Base-by-base conservation (phyloP, 2,329 filamentous ascomycete species). In the Xylariaceae sp. region DNA sequence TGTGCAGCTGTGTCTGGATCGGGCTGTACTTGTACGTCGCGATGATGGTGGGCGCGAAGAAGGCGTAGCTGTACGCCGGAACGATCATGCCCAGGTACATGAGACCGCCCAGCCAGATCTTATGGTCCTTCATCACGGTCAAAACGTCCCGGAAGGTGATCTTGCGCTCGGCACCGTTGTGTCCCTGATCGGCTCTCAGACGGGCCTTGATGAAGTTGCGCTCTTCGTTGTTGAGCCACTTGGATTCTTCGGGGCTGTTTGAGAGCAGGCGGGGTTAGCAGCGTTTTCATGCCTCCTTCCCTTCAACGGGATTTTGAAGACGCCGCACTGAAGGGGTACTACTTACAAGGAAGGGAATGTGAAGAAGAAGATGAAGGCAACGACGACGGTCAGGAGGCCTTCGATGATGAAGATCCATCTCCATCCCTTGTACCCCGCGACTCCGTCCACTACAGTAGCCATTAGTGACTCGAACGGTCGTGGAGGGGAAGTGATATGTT, bases 41-140 rank as follows among this genome's bases (percentile, higher is more conserved):
- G 56, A 89, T 77, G 56, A 88, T 88, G 27, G 76, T 74, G 0
- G 85, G 83, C 2, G 81, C 73, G 53, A 89, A 89, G 65, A 85
- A 88, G 31, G 85, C 83, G 55, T 86, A 89, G 52, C 81, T 73
- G 57, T 88, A 88, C 4, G 82, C 83, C 0, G 85, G 83, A 2
- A 89, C 83, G 49, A 88, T 79, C 43, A 88, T 70, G 9, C 84
- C 85, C 52, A 89, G 81, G 63, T 89, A 90, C 83, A 88, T 88
- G 59, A 88, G 70, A 0, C 82, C 83, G 31, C 82, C 85, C 11
- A 88, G 60, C 52, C 85, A 75, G 51, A 88, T 72, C 60, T 85
- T 86, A 63, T 71, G 80, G 61, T 90, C 84, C 54, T 80, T 82
- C 65, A 89, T 75, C 14, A 86, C 79, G 14, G 63, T 64, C 13